Percentiles rank a stretch among this genome's conserved stretches.
These are phyloP conservation scores for Aspergillus caelatus DNA, from an alignment of 2,329 filamentous ascomycete genomes.

Conservation along the genomic window DNA sequence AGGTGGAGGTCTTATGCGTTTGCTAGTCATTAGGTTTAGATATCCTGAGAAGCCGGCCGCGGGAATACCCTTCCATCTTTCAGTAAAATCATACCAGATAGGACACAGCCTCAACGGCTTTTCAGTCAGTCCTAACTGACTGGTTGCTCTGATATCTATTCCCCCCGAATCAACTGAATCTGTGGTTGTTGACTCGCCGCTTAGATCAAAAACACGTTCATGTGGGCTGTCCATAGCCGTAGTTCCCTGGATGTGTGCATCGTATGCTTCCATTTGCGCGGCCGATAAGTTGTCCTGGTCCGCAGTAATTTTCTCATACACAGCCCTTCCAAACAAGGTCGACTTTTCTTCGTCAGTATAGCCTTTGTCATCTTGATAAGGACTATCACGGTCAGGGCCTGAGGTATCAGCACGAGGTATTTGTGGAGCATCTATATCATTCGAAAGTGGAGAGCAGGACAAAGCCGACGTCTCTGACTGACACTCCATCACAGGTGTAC, in stretches of 20 bases:
- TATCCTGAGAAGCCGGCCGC: background rate
- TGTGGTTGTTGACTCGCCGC: background rate
- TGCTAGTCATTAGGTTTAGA: background rate
- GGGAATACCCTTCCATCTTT: background rate
- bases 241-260: background rate
- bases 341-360: background rate
- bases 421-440: background rate
- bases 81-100: background rate
- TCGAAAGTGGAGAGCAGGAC: background rate
- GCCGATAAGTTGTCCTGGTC: background rate
- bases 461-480: background rate
- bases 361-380: background rate
- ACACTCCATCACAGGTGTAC: background rate
- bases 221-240: background rate
- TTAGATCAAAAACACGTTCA: background rate
- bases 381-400: background rate
- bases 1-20: conserved; percentile 17
- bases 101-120: too few relatives aligned
- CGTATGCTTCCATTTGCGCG: background rate
- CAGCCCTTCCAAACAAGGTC: background rate
- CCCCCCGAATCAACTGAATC: background rate
- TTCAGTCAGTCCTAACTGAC: background rate
- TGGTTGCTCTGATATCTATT: background rate
- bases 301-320: background rate
- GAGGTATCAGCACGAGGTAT: background rate